A percentile compares a stretch with the other conserved stretches of the same genome.
phyloP scores from a whole-genome alignment of 1,139 yeast species.

The Geotrichum histeridarum region DNA sequence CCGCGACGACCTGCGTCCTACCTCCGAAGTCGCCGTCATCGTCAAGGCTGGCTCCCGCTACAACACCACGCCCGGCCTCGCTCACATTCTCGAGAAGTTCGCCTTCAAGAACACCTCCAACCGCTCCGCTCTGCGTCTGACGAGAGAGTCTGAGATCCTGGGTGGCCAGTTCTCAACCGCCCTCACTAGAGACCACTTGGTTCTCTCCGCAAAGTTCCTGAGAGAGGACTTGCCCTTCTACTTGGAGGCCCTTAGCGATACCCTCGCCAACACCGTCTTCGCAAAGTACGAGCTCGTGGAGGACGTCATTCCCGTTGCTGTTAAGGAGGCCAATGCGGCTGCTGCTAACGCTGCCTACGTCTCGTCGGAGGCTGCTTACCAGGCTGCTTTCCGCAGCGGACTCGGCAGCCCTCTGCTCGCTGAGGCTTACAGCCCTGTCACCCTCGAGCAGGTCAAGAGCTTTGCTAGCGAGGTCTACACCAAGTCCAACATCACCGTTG shows the following conservation, averaged over 20 bases:
- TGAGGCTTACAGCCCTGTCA: conserved; percentile 55
- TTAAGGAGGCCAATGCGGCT: conserved; percentile 47
- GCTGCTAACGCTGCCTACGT: conserved; percentile 49
- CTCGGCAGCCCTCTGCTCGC: conserved; percentile 79
- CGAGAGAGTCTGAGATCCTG: conserved; percentile 89
- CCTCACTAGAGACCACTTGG: conserved; percentile 79
- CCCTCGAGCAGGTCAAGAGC: conserved; percentile 60
- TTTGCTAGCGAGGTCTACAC: conserved; percentile 69
- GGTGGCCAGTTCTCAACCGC: conserved; percentile 72
- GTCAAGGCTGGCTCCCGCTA: conserved; percentile 84
- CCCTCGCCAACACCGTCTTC: conserved; percentile 65
- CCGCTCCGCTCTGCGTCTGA: conserved; percentile 86
- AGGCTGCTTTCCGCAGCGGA: conserved; percentile 78
- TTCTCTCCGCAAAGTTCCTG: conserved; percentile 74
- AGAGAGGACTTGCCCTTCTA: conserved; percentile 86
- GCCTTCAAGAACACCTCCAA: conserved; percentile 74
- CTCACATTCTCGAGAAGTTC: conserved; percentile 81
- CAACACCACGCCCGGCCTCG: conserved; percentile 65
- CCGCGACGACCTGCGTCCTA: conserved; percentile 46
- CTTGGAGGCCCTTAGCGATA: conserved; percentile 79
- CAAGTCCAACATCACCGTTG: conserved; percentile 63
- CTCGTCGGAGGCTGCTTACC: conserved; percentile 77
- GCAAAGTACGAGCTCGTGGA: conserved; percentile 73
- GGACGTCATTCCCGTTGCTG: conserved; percentile 74
- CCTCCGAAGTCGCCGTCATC: conserved; percentile 72